Conservation (phyloP, 495 filamentous ascomycete species). For the Baudoinia panamericana region DNA sequence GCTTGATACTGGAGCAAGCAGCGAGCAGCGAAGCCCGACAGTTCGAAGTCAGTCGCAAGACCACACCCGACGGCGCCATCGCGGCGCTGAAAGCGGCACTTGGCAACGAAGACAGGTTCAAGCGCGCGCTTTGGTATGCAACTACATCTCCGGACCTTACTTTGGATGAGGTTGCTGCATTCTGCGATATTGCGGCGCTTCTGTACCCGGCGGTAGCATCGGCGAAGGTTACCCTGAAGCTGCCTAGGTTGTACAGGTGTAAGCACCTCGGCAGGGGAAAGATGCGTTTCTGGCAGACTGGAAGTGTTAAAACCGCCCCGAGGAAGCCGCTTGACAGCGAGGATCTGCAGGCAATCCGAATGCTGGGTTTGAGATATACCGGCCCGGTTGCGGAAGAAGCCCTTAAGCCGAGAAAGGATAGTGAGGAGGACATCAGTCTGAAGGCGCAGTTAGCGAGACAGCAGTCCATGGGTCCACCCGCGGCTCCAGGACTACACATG, state of each 20-base stretch:
- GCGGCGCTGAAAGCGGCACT: conserved; percentile 62
- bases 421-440: neutral
- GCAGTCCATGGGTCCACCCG: neutral
- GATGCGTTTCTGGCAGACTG: conserved; percentile 19
- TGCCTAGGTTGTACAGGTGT: conserved; percentile 58
- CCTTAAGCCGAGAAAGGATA: conserved; percentile 8
- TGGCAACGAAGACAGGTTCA: conserved; percentile 45
- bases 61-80: conserved; percentile 64
- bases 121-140: conserved; percentile 64
- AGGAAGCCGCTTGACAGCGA: conserved; percentile 5
- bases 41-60: conserved; percentile 32
- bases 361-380: conserved; percentile 13
- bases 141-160: conserved; percentile 55
- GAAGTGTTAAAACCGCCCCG: conserved; percentile 16
- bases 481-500: neutral
- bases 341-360: conserved; percentile 13
- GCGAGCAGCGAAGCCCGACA: conserved; percentile 53
- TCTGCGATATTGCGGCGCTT: conserved; percentile 61
- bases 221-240: conserved; percentile 48
- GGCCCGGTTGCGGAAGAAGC: conserved; percentile 7
- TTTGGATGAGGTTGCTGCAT: conserved; percentile 57
- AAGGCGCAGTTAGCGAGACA: neutral
- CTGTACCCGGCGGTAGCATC: conserved; percentile 56
- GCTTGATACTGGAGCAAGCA: conserved; percentile 71
- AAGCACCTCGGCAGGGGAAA: conserved; percentile 47